Evolutionary conservation across 2,329 filamentous ascomycete genomes (phyloP), one percentile per base, ranked within the genome.

Genomic region (Xylariaceae sp.): DNA sequence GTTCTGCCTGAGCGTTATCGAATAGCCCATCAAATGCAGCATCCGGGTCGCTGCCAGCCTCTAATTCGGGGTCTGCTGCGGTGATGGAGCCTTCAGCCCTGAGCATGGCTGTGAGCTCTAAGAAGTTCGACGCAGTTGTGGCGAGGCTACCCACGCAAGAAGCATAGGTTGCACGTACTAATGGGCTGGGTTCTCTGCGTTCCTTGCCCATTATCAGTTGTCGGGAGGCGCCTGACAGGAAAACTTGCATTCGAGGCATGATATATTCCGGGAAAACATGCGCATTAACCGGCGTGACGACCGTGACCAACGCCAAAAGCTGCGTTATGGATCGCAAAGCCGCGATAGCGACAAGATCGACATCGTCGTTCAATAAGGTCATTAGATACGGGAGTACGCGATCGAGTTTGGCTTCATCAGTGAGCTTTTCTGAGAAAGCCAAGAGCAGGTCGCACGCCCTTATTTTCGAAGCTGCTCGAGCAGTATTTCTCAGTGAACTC

Each of bases 361-460:
- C 86, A 66, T 87, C 86, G 70, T 99, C 94, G 61, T 85, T 88
- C 10, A 99, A 78, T 34, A 97, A 75, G 4, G 86, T 84, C 76
- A 96, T 89, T 42, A 97, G 78, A 71, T 97, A 97, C 1, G 94
- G 94, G 53, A 99, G 77, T 23, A 97, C 89, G 53, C 94, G 86
- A 73, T 99, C 95, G 53, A 99, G 79, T 73, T 97, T 97, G 2
- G 92, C 92, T 75, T 99, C 94, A 71, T 99, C 95, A 0, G 93
- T 96, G 23, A 97, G 75, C 60, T 89, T 83, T 74, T 97, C 92
- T 0, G 92, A 87, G 72, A 99, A 97, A 2, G 93, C 93, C 53
- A 99, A 77, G 52, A 99, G 80, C 47, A 99, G 81, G 72, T 99
- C 94, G 70, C 94, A 96, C 1, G 91, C 94, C 67, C 91, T 87